Evolutionary conservation across 495 filamentous ascomycete genomes (phyloP), one percentile per base, ranked within the genome.

Genomic region (Pyronema domesticum): DNA sequence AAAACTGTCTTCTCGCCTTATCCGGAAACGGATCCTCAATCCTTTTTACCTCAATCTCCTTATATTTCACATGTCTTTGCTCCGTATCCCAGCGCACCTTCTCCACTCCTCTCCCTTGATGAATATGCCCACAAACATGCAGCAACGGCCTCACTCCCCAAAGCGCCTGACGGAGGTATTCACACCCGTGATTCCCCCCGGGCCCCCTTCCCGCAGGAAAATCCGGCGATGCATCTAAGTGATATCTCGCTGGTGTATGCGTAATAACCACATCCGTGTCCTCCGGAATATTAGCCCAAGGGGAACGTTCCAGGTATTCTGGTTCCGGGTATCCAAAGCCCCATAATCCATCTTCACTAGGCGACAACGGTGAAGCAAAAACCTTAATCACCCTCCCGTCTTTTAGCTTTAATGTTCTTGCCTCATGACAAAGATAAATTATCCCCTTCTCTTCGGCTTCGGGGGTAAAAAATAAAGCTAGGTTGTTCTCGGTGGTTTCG

Each of bases 111-210:
- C 74, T 67, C n/a, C 75, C 78, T 55, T 71, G 79, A 68, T 96
- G 91, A 23, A 93, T 74, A 65, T 96, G 91, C 5, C 89, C 89
- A 68, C 93, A 94, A 54, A 95, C 75, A 67, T 96, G 89, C 9
- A 95, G 69, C 34, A 70, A 70, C 3, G 89, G 89, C 55, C 78
- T 80, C 15, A 91, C 78, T 23, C 78, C 74, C 85, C 86, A 91
- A 33, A 86, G 61, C 57, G 93, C 86, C 14, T 74, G 68, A 1
- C 89, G 73, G 2, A 96, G 75, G 34, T 73, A 77, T 15, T 81
- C 78, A 62, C 86, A 94, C 30, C 89, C 89, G 50, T 85, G 7
- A 34, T 53, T 35, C 13, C 15, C n/a, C 35, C 3, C 13, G 1
- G 50, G 50, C 4, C 10, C 11, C n/a, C 4, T 18, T 11, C 14